Evolutionary conservation across 208 protist species (phyloP), one percentile per base, ranked within the genome.

Genomic region (Leishmania aethiopica): DNA sequence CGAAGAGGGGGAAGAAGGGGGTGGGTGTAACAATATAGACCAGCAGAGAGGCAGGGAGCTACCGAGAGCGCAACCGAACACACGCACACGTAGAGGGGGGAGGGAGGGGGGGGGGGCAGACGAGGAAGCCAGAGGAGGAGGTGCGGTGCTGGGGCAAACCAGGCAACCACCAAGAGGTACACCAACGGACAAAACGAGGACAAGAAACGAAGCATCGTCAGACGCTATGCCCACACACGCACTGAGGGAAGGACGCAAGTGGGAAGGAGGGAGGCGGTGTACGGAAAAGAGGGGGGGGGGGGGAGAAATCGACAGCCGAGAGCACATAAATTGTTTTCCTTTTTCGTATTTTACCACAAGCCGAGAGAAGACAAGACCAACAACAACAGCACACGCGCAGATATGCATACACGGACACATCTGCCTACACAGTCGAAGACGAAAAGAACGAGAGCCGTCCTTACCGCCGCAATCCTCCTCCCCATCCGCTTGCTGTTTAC

Each of bases 361-460:
- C 13, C 5, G 22, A 71, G 22, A 71, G 22, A n/a, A 25, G 25
- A 35, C 5, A n/a, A 59, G 17, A 25, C 17, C 17, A 57, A 28
- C 47, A n/a, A 4, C 6, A 6, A 32, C 10, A 6, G 15, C 10
- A 75, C 69, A 73, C 40, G 40, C 47, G n/a, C 71, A 59, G 3
- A 59, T 37, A 42, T 22, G 19, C 69, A 73, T 40, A 32, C 8
- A 25, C 11, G 28, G 4, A 77, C 42, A 64, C 28, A 72, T n/a
- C 64, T n/a, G 69, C 3, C 60, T 55, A 4, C 51, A 37, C 49
- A 62, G 40, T 15, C 40, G 19, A 53, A 62, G 32, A 75, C 37
- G 40, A 70, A 70, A 78, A 76, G 55, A 73, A 71, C 17, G 82
- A 60, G 51, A 80, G 37, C 73, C 45, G 40, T 55, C 42, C 22